A percentile compares a stretch with the other conserved stretches of the same genome.
Conservation (phyloP, 768 basidiomycete species). For the Tricholoma sp. region DNA sequence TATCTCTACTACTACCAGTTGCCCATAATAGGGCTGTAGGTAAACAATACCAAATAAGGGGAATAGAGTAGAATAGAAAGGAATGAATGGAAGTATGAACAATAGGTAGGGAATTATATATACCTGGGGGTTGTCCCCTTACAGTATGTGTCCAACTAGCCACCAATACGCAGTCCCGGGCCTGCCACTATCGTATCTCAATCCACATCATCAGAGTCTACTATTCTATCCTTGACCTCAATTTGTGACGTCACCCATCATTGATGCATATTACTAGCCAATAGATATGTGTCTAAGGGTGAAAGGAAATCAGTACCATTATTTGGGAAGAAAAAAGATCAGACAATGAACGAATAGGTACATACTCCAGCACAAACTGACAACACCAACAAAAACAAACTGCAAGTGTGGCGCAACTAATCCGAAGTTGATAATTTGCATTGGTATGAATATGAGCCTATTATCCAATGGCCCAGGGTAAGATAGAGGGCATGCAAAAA, state of each 20-base stretch:
- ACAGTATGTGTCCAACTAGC: too few relatives aligned
- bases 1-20: too few relatives aligned
- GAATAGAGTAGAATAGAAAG: too few relatives aligned
- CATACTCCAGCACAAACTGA: conserved; percentile 82
- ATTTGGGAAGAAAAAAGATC: not conserved
- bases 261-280: not conserved
- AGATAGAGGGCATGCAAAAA: not conserved
- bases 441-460: conserved; percentile 71
- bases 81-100: too few relatives aligned
- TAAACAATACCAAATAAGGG: too few relatives aligned
- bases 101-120: too few relatives aligned
- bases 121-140: too few relatives aligned
- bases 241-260: not conserved
- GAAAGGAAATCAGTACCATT: not conserved
- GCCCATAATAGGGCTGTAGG: too few relatives aligned
- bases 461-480: not conserved
- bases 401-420: conserved; percentile 74
- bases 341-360: conserved; percentile 5
- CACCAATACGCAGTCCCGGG: too few relatives aligned
- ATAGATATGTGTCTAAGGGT: not conserved
- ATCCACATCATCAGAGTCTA: not conserved
- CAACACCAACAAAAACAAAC: conserved; percentile 70
- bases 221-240: not conserved
- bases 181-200: too few relatives aligned
- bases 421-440: conserved; percentile 76